phyloP scores from a whole-genome alignment of 768 basidiomycete species.

The Symmetrospora coprosmae region DNA sequence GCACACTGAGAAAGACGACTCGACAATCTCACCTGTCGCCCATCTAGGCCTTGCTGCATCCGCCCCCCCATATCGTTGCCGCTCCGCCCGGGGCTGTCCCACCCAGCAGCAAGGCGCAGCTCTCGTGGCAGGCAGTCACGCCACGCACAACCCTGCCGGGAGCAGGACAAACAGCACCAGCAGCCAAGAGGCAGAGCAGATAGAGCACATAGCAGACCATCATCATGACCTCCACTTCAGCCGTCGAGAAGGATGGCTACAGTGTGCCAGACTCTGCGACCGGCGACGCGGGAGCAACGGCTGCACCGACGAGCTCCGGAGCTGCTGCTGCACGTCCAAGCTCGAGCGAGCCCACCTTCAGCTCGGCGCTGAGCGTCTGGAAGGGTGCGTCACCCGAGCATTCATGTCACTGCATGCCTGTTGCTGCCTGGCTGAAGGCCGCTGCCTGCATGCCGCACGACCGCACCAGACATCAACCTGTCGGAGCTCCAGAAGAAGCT shows the following conservation, averaged over 20 bases:
- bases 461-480: constrained; percentile 59
- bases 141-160: too few species aligned
- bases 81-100: too few species aligned
- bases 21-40: too few species aligned
- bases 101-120: too few species aligned
- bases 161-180: neutral
- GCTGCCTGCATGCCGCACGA: neutral
- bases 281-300: neutral
- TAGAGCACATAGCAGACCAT: neutral
- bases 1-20: too few species aligned
- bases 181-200: neutral
- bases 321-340: neutral
- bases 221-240: too few species aligned
- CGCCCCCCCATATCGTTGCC: too few species aligned
- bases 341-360: constrained; percentile 23
- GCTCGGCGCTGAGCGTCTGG: constrained; percentile 25
- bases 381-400: constrained; percentile 9
- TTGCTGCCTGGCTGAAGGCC: neutral
- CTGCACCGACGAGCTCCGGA: neutral
- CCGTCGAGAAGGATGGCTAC: constrained; percentile 11
- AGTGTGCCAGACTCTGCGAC: neutral
- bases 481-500: constrained; percentile 81
- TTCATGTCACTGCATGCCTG: neutral
- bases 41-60: too few species aligned
- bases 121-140: too few species aligned